Evolutionary conservation across 2,329 filamentous ascomycete genomes (phyloP), one percentile per base, ranked within the genome.

Genomic region (Aspergillus ibericus): DNA sequence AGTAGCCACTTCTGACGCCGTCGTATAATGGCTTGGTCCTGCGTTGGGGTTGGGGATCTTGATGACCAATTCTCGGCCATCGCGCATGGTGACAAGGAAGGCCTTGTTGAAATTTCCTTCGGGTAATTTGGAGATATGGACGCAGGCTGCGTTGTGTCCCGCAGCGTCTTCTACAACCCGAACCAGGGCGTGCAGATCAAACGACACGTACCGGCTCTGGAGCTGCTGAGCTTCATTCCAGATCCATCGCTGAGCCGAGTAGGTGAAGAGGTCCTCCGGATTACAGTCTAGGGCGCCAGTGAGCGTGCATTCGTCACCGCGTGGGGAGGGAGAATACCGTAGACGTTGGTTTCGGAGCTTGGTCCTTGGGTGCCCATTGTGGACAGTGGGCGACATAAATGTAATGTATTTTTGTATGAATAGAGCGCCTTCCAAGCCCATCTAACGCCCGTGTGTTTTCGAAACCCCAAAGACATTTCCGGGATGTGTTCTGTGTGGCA

Each of bases 51-150:
- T 32, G 10, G 29, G 29, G 8, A 32, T 32, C 29, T 32, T 32
- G 29, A 32, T 9, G 9, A 32, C 9, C 1, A 32, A 2, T 32
- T 32, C 29, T 9, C 29, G 29, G 29, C 29, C 29, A 32, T 32
- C 29, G 12, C 32, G 7, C 52, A 61, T 56, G 9, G 38, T 56
- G 18, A 53, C 20, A 34, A 53, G 34, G 47, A 55, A 58, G 1
- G 27, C 36, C 52, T 55, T 56, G 32, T 58, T 61, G 42, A 44
- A 58, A 13, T 49, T 53, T 5, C 47, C 47, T 48, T 58, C 55
- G 18, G 53, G 53, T 16, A 48, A 18, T 27, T 48, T 55, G 10
- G 53, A 22, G 18, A 55, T 32, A 12, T 47, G 25, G 40, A 38
- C 12, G 18, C 40, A 55, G 16, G 35, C 22, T 36, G 53, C 40